Conservation (phyloP, 2,329 filamentous ascomycete genomes). For the Coniochaeta hoffmannii region DNA sequence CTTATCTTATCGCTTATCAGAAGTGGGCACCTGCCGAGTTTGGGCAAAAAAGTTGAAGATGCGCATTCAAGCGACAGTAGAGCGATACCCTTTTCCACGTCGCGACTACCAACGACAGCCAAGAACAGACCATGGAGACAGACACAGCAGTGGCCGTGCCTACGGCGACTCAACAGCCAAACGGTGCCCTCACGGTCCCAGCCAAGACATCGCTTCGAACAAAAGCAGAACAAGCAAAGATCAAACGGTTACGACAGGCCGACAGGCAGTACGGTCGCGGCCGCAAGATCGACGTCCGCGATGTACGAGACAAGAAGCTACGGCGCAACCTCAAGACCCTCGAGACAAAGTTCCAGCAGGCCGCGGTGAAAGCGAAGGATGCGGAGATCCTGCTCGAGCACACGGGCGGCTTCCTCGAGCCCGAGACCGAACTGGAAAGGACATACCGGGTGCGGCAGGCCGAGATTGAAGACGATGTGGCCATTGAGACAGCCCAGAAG, state of each 20-base stretch:
- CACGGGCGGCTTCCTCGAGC: slow-evolving; percentile 74
- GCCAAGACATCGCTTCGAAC: slow-evolving; percentile 44
- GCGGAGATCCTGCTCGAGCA: slow-evolving; percentile 92
- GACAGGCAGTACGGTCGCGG: slow-evolving; percentile 80
- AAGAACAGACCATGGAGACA: slow-evolving; percentile 2
- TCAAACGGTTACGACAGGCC: slow-evolving; percentile 51
- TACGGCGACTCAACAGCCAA: slow-evolving; percentile 29
- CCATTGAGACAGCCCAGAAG: slow-evolving; percentile 82
- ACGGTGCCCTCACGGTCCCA: slow-evolving; percentile 45
- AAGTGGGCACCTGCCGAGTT: background rate
- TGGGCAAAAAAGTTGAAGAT: slow-evolving; percentile 7
- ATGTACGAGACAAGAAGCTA: slow-evolving; percentile 83
- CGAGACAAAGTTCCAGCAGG: slow-evolving; percentile 76
- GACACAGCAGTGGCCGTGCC: slow-evolving; percentile 21
- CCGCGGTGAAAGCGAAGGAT: slow-evolving; percentile 80
- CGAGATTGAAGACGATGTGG: slow-evolving; percentile 69
- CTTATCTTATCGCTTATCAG: slow-evolving; percentile 14
- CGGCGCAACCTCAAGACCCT: slow-evolving; percentile 70
- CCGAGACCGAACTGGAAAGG: slow-evolving; percentile 79
- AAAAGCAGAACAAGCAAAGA: slow-evolving; percentile 42
- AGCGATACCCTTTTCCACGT: too few species aligned
- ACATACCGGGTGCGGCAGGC: slow-evolving; percentile 91
- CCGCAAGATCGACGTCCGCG: slow-evolving; percentile 61
- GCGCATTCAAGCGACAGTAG: background rate
- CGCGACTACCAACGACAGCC: background rate